Evolutionary conservation across 2,329 filamentous ascomycete species (phyloP), one percentile per base, ranked within the genome.

Genomic region (Alternaria viburni): DNA sequence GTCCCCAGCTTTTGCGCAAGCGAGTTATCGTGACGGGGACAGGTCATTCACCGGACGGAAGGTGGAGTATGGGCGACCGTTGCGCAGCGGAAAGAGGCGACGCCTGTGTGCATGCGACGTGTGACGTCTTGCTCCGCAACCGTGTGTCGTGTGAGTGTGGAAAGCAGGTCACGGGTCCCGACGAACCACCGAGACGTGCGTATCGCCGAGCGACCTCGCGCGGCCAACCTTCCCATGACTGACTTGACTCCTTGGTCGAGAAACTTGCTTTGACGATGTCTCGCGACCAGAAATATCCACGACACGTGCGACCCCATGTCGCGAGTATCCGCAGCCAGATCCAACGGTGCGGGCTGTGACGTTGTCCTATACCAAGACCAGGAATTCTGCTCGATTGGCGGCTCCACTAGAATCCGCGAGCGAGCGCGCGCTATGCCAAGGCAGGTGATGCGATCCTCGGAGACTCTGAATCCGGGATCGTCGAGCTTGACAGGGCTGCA

Each of bases 361-460:
- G 56, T 41, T 36, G 49, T 23, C 30, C 55, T 58, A 59, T 57
- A 51, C 59, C 54, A 15, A 59, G 49, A 54, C 55, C 28, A 62
- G 60, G 55, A 59, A 62, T 54, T 54, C 52, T 59, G 59, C 25
- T 58, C 49, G 30, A 30, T 26, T 19, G 47, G 64, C 45, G 44
- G 55, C 46, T 57, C 64, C 61, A 58, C 58, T 59, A 45, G 23
- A 32, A 51, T 32, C 28, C 23, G 36, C 36, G 55, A 23, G 56
- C 46, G 25, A 58, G 51, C 52, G 57, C 56, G 56, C 52, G 43
- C 56, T 54, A 66, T 19, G 28, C 60, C 64, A 55, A 46, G 43
- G 59, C 25, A 65, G 60, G 69, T 67, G 65, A 67, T 66, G 61
- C 62, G 58, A 62, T 60, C 63, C 63, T 65, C 62, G 66, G 68